phyloP scores from a whole-genome alignment of 2,329 filamentous ascomycete species.

The Lachnellula arida region DNA sequence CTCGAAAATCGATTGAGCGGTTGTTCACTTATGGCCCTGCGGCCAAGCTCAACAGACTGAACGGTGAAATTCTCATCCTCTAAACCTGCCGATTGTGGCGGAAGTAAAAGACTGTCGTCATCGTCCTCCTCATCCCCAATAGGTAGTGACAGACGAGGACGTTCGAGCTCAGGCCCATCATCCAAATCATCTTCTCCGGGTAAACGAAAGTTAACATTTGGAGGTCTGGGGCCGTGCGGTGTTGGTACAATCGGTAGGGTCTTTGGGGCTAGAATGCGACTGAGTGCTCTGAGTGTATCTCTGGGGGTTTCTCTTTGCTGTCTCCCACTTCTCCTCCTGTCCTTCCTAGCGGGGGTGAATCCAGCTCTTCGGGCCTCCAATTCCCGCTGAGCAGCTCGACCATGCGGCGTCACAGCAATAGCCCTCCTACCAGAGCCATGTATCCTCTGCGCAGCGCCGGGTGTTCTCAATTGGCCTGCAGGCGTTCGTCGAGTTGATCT shows the following conservation, averaged over 20 bases:
- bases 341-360: constrained; percentile 52
- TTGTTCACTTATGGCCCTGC: constrained; percentile 46
- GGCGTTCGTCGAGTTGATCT: constrained; percentile 26
- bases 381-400: constrained; percentile 53
- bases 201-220: constrained; percentile 17
- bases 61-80: constrained; percentile 57
- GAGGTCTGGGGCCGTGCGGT: constrained; percentile 17
- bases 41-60: constrained; percentile 55
- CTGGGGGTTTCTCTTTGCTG: constrained; percentile 53
- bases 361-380: constrained; percentile 56
- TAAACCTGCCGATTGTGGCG: constrained; percentile 47
- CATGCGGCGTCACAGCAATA: constrained; percentile 49
- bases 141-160: constrained; percentile 52
- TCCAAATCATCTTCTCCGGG: constrained; percentile 34
- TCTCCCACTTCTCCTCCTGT: constrained; percentile 52
- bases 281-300: constrained; percentile 49
- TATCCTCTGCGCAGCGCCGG: constrained; percentile 14
- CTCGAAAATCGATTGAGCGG: constrained; percentile 42
- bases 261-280: constrained; percentile 47
- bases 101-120: constrained; percentile 42
- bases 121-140: constrained; percentile 49
- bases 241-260: constrained; percentile 28
- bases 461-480: constrained; percentile 23
- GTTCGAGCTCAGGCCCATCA: constrained; percentile 40
- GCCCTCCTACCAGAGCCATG: constrained; percentile 25